These are phyloP conservation scores for Acanthamoeba royreba DNA, from an alignment of 208 protist genomes.

Conservation along the genomic window DNA sequence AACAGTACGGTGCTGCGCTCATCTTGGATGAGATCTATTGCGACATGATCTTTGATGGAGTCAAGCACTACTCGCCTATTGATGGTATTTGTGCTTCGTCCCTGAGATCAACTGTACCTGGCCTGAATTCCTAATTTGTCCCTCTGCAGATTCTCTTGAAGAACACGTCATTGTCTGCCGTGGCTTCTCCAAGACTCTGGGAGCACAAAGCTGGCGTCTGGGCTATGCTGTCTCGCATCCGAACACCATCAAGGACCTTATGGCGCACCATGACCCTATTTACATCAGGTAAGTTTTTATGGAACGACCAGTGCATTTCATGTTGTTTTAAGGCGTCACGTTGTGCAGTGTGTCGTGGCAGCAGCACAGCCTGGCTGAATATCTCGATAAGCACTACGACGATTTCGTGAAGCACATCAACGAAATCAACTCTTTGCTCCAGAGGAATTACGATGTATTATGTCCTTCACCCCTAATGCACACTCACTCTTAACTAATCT, in stretches of 20 bases:
- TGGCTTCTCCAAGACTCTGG: slow-evolving; percentile 46
- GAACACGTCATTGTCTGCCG: slow-evolving; percentile 25
- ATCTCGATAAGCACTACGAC: slow-evolving; percentile 31
- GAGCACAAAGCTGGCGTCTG: slow-evolving; percentile 12
- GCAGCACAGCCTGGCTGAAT: neutral
- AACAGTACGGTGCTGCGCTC: neutral
- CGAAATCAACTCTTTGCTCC: neutral
- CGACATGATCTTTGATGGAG: neutral
- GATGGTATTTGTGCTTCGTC: too few species aligned
- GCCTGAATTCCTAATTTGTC: too few species aligned
- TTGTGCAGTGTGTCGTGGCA: neutral
- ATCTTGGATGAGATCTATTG: slow-evolving; percentile 48
- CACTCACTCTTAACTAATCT: neutral
- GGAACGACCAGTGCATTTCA: too few species aligned
- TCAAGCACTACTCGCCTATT: neutral
- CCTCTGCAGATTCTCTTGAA: neutral
- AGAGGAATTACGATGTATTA: slow-evolving; percentile 6
- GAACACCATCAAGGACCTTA: neutral
- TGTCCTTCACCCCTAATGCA: neutral
- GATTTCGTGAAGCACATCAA: slow-evolving; percentile 36
- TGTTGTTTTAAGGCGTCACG: too few species aligned
- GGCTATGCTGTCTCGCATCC: slow-evolving; percentile 26
- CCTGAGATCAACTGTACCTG: too few species aligned
- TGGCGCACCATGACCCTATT: slow-evolving; percentile 41
- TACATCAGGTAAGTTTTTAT: slow-evolving; percentile 45